Conservation (phyloP, 2,329 filamentous ascomycete genomes). For the Cladosporium sp. region DNA sequence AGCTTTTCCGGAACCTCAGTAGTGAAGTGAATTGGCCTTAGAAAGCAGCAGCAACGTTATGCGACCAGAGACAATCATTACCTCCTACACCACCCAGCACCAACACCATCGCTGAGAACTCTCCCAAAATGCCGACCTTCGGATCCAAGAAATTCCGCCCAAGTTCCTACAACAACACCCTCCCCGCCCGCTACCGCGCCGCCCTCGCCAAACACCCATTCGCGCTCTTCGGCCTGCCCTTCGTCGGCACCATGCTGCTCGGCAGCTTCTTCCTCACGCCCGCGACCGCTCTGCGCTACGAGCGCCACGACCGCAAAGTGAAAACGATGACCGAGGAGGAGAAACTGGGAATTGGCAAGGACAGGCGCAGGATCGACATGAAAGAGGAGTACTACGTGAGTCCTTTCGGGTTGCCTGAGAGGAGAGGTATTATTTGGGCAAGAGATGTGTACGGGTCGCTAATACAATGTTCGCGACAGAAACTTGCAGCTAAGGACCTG, state of each 20-base stretch:
- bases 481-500: slow-evolving; percentile 81
- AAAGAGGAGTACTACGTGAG: slow-evolving; percentile 84
- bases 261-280: slow-evolving; percentile 94
- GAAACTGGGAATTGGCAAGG: slow-evolving; percentile 75
- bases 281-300: slow-evolving; percentile 89
- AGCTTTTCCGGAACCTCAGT: slow-evolving; percentile 1
- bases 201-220: slow-evolving; percentile 80
- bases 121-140: slow-evolving; percentile 36
- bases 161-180: slow-evolving; percentile 63
- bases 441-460: neutral
- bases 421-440: neutral
- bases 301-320: slow-evolving; percentile 87
- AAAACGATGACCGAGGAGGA: slow-evolving; percentile 82
- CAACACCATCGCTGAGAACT: neutral
- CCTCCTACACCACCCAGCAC: neutral
- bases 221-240: slow-evolving; percentile 88
- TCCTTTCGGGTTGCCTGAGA: slow-evolving; percentile 26
- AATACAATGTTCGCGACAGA: slow-evolving; percentile 39
- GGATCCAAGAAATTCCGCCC: slow-evolving; percentile 58
- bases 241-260: slow-evolving; percentile 83
- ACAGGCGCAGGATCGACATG: slow-evolving; percentile 71
- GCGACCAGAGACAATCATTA: too few relatives aligned
- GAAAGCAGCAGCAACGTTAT: neutral
- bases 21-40: neutral
- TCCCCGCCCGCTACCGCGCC: slow-evolving; percentile 76